Base-by-base conservation (phyloP, 192 early-diverging fungal species). In the Coemansia sp. region DNA sequence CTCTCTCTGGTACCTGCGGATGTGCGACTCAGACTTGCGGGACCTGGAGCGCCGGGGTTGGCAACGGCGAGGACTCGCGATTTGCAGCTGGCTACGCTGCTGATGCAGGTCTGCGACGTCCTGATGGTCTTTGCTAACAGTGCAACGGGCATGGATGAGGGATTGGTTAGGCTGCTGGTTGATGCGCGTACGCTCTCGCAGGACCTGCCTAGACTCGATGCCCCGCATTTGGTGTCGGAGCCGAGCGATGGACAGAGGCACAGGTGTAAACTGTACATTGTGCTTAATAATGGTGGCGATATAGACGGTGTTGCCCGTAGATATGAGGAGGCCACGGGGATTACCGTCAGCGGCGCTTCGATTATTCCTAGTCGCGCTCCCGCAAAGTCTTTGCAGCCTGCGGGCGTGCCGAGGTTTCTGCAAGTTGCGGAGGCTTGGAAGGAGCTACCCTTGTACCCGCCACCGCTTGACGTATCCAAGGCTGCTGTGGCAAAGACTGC, bases 91-190 rank as follows among this genome's bases (percentile, higher is more conserved):
- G 55, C 66, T 0, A 28, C 60, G 51, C 61, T 70, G 11, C 10
- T 75, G 59, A 65, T 80, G 45, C 72, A 68, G n/a, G 40, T 68
- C 28, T 69, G 77, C 59, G 69, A 74, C 42, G 56, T 59, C 0
- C 35, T 80, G 21, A 8, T 80, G 21, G 72, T 80, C 4, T 35
- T 71, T 38, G 65, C 20, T 16, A 40, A 48, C 57, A 16, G 37
- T 2, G 36, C 20, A 8, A 26, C 23, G 21, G 20, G 38, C 23
- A 23, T 71, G 35, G 74, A 77, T 31, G 13, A 8, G 35, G 62
- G 36, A 0, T n/a, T 77, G 48, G 75, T 63, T 0, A 28, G 24
- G 13, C 51, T 77, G 11, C 46, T 77, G 34, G 50, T 39, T 0
- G 18, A 21, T 7, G 75, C 75, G 2, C 20, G 48, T 10, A 37